Evolutionary conservation across 192 early-diverging fungal species (phyloP), one percentile per base, ranked within the genome.

Genomic region (Mortierella alpina): DNA sequence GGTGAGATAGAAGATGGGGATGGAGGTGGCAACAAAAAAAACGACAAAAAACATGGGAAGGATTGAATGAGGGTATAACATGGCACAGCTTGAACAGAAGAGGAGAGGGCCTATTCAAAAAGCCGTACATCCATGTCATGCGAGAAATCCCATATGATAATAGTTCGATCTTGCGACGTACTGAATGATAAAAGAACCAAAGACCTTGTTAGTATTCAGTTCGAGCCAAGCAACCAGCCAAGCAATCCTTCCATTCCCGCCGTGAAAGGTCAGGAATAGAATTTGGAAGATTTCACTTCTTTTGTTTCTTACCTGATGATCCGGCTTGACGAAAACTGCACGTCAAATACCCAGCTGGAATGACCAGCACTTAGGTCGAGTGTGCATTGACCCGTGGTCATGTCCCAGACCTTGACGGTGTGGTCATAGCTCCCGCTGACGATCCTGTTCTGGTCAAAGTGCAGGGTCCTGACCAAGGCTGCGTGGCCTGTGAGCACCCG

Each of bases 321-420:
- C 68, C 90, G 92, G 45, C 87, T 91, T 7, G 86, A 82, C 47
- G 92, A 92, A 75, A 96, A 95, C 69, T 95, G 94, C 13, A 99
- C 93, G 85, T 98, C 95, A 90, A 98, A 99, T 7, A 99, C 95
- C 96, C 96, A 98, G 81, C 94, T 96, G 7, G 90, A 88, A 76
- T 97, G 96, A 13, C 90, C 93, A 44, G 88, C 83, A 48, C 91
- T 84, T 39, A 95, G 86, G 74, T 94, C 90, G 56, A 93, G 61
- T 42, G 95, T 75, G 59, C 95, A 90, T 57, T 93, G 73, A 13
- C 95, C 96, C 5, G 92, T 91, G 13, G 86, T 81, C 54, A 93
- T 83, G 80, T 99, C 95, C 98, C 97, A 99, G 22, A 99, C 93
- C 75, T 95, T 94, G 65, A 99, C 93, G 1, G 93, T 91, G 71